Conservation (phyloP, 352 stramenopile species). For the Globisporangium orthogonon region DNA sequence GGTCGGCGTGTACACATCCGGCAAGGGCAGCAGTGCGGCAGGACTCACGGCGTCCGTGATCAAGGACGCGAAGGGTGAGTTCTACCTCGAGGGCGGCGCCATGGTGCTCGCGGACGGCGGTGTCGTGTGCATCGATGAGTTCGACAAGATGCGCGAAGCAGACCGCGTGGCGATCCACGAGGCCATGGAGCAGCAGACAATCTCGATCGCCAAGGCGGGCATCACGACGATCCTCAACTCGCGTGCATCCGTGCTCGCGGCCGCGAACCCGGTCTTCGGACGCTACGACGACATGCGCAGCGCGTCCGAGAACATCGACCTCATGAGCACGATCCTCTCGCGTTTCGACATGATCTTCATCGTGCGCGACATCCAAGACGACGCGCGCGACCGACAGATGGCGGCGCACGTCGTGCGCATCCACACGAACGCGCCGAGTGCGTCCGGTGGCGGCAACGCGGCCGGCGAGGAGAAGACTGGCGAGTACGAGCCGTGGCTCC, state of each 20-base stretch:
- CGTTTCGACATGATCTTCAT: conserved; percentile 99
- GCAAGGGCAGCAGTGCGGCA: conserved; percentile 96
- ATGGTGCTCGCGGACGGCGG: conserved; percentile 98
- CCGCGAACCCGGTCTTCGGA: conserved; percentile 97
- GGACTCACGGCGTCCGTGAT: conserved; percentile 97
- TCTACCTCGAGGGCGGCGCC: conserved; percentile 96
- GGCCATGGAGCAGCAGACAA: conserved; percentile 99
- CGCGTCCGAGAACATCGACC: conserved; percentile 98
- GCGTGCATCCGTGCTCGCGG: conserved; percentile 88
- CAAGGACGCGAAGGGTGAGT: conserved; percentile 93
- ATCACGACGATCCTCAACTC: conserved; percentile 99
- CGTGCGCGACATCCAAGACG: conserved; percentile 96
- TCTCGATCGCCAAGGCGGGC: conserved; percentile 98
- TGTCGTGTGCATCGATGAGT: conserved; percentile 98
- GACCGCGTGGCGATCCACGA: conserved; percentile 98
- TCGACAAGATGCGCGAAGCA: conserved; percentile 93
- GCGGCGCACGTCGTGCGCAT: conserved; percentile 97
- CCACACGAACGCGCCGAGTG: conserved; percentile 87
- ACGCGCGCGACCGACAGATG: conserved; percentile 94
- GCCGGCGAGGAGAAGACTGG: conserved; percentile 23
- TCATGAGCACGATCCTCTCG: conserved; percentile 98
- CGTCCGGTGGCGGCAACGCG: conserved; percentile 17
- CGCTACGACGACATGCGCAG: conserved; percentile 98
- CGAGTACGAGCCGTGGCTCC: conserved; percentile 81
- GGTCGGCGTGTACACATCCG: conserved; percentile 97